Evolutionary conservation across 345 rosid genomes (phyloP).

Genomic region (Lumnitzera racemosa): DNA sequence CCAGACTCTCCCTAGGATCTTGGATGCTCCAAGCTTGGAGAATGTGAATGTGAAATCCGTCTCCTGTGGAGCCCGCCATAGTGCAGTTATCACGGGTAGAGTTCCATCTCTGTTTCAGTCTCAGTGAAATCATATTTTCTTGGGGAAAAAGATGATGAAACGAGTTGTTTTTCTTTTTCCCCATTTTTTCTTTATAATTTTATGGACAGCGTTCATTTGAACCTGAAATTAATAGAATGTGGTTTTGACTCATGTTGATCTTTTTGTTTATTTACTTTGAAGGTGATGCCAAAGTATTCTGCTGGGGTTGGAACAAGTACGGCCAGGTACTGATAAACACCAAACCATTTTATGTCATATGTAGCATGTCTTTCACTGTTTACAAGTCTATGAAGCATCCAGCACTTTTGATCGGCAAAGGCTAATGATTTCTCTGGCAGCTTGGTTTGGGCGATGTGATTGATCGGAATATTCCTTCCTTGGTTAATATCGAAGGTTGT

Average conservation of each 20-base stretch:
- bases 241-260: neutral
- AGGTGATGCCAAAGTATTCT: slow-evolving; percentile 68
- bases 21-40: slow-evolving; percentile 85
- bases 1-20: slow-evolving; percentile 80
- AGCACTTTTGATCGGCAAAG: neutral
- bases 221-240: too few species aligned
- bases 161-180: too few species aligned
- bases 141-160: neutral
- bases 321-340: slow-evolving; percentile 66
- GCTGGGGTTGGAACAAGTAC: slow-evolving; percentile 99
- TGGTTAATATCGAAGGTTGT: slow-evolving; percentile 53
- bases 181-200: too few species aligned
- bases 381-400: too few species aligned
- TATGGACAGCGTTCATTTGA: too few species aligned
- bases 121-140: neutral
- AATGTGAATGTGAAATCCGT: slow-evolving; percentile 40
- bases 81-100: slow-evolving; percentile 64
- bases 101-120: neutral
- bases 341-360: too few species aligned
- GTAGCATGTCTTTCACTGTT: too few species aligned
- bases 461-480: slow-evolving; percentile 73
- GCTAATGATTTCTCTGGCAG: slow-evolving; percentile 31
- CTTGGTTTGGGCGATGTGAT: slow-evolving; percentile 89
- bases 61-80: slow-evolving; percentile 99
- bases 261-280: slow-evolving; percentile 22